Percentiles rank a stretch among this genome's conserved stretches.
These are phyloP conservation scores for Linnemannia zychae DNA, from an alignment of 192 early-diverging fungal genomes.

Conservation along the genomic window DNA sequence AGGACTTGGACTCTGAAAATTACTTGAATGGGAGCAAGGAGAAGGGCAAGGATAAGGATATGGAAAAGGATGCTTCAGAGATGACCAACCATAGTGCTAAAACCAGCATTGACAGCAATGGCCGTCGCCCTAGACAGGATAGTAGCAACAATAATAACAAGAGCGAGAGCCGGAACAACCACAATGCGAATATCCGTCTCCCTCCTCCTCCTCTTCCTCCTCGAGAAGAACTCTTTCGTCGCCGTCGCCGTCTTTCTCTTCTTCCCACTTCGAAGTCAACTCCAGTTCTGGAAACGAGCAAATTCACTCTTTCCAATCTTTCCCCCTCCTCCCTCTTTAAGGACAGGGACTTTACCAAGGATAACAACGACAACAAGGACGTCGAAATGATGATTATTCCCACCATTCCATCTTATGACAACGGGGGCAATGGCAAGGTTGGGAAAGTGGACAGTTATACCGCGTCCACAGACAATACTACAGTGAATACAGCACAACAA, in stretches of 20 bases:
- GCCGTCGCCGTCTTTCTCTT: background rate
- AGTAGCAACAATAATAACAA: background rate
- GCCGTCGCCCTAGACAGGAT: background rate
- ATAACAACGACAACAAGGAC: background rate
- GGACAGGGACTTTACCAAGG: background rate
- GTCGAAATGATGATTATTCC: background rate
- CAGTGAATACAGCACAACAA: background rate
- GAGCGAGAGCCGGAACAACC: background rate
- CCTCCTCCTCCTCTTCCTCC: background rate
- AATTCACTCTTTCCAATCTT: background rate
- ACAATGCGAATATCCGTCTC: background rate
- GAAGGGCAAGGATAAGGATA: background rate
- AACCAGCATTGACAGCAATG: background rate
- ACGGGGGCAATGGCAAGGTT: background rate
- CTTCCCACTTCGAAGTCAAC: background rate
- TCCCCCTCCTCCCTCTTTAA: background rate
- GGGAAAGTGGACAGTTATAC: background rate
- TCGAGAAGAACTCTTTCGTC: background rate
- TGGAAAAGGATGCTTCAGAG: background rate
- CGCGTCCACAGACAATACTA: background rate
- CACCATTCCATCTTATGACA: background rate
- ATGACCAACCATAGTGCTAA: background rate
- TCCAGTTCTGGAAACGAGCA: background rate
- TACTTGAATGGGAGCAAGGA: background rate
- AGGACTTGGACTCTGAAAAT: background rate